Evolutionary conservation across 2,329 filamentous ascomycete genomes (phyloP).

Genomic region (Claviceps sorghi): DNA sequence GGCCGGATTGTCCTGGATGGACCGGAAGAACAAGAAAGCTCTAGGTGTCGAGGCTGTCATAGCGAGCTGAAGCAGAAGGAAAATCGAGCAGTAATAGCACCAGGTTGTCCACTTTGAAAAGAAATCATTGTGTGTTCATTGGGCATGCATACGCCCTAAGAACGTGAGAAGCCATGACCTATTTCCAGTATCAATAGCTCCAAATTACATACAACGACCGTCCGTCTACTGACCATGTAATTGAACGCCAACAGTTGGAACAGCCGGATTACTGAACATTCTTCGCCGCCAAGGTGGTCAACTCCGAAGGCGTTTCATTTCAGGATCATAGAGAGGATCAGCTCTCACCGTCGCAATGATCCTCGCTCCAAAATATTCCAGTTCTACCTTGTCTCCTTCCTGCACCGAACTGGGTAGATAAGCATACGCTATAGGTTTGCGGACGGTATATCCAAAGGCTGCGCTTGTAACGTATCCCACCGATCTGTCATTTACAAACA

Average conservation of each 20-base stretch:
- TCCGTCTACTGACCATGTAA: too few species aligned
- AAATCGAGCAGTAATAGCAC: background rate
- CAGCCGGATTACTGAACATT: too few species aligned
- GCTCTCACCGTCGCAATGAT: constrained; percentile 37
- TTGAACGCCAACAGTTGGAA: too few species aligned
- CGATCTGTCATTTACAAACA: constrained; percentile 31
- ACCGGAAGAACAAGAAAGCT: constrained; percentile 6
- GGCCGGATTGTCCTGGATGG: constrained; percentile 32
- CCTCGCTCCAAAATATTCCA: constrained; percentile 45
- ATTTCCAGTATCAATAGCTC: too few species aligned
- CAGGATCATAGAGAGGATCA: constrained; percentile 24
- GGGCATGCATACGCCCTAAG: too few species aligned
- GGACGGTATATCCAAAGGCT: constrained; percentile 43
- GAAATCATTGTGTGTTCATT: too few species aligned
- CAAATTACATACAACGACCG: too few species aligned
- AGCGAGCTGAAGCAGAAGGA: background rate
- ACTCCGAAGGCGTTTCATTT: constrained; percentile 3
- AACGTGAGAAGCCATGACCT: too few species aligned
- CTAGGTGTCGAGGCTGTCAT: background rate
- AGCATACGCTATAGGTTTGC: constrained; percentile 44
- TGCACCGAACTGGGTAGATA: constrained; percentile 34
- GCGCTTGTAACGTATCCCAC: constrained; percentile 46
- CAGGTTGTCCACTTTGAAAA: too few species aligned
- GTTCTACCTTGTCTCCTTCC: constrained; percentile 37
- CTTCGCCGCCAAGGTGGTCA: background rate